Conservation (phyloP, 305 asterid species). For the Fraxinus greggii region DNA sequence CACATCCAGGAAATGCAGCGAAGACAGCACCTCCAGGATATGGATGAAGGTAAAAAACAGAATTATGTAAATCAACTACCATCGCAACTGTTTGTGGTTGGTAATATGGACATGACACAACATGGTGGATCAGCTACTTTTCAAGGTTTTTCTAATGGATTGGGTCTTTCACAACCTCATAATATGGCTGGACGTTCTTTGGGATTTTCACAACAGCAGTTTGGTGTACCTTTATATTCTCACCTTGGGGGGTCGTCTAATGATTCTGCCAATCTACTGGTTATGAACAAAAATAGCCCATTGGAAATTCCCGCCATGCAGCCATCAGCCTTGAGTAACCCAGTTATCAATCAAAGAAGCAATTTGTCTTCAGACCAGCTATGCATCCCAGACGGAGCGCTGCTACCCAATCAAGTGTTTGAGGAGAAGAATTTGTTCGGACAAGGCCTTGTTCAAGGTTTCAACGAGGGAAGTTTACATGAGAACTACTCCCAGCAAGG, state of each 20-base stretch:
- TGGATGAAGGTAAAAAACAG: constrained; percentile 42
- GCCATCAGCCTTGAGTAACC: constrained; percentile 34
- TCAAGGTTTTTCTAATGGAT: constrained; percentile 58
- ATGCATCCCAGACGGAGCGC: constrained; percentile 27
- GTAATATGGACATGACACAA: constrained; percentile 46
- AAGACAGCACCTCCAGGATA: constrained; percentile 56
- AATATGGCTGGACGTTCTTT: constrained; percentile 35
- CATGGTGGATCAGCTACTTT: constrained; percentile 37
- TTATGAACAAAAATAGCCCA: constrained; percentile 31
- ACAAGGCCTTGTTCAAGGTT: constrained; percentile 39
- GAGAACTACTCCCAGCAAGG: constrained; percentile 41
- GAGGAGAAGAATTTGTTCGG: constrained; percentile 46
- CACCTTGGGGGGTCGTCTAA: constrained; percentile 42
- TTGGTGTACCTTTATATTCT: constrained; percentile 36
- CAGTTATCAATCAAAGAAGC: constrained; percentile 31
- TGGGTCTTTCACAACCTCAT: constrained; percentile 47
- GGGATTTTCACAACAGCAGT: constrained; percentile 48
- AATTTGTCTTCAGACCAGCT: constrained; percentile 31
- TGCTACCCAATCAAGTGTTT: constrained; percentile 32
- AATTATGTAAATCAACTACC: constrained; percentile 40
- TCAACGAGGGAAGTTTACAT: constrained; percentile 29
- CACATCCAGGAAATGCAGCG: constrained; percentile 71
- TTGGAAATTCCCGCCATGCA: constrained; percentile 35
- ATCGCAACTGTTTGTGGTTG: constrained; percentile 41
- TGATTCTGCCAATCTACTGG: constrained; percentile 30